Conservation (phyloP, 345 rosid species). For the Moricandia moricandioides region DNA sequence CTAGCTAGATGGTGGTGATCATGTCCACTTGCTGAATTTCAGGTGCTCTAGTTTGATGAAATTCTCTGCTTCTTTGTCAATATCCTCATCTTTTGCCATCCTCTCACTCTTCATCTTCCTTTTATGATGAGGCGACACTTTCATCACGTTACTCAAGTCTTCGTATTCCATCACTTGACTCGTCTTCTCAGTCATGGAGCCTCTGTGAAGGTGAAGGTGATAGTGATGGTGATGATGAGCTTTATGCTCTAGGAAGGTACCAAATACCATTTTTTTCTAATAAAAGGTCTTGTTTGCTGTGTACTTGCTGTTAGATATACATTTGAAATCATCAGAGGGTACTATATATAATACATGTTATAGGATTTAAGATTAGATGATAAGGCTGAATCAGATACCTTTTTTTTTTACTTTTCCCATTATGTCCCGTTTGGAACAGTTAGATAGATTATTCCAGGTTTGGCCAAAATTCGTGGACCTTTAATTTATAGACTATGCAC, state of each 20-base stretch:
- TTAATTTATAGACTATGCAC: background rate
- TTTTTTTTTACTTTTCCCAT: background rate
- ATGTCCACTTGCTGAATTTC: slow-evolving; percentile 37
- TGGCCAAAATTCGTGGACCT: slow-evolving; percentile 4
- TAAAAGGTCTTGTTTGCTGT: background rate
- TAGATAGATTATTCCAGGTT: background rate
- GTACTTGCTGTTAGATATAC: background rate
- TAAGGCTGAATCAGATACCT: slow-evolving; percentile 30
- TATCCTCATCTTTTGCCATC: slow-evolving; percentile 21
- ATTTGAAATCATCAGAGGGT: slow-evolving; percentile 1
- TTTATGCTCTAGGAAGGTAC: background rate
- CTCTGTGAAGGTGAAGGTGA: background rate
- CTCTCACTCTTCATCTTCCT: slow-evolving; percentile 26
- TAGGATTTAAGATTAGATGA: background rate
- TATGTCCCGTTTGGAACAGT: background rate
- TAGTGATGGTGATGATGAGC: background rate
- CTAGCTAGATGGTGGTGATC: slow-evolving; percentile 6
- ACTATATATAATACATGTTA: slow-evolving; percentile 1
- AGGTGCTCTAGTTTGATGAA: slow-evolving; percentile 56
- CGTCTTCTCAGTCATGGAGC: slow-evolving; percentile 10
- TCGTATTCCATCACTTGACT: slow-evolving; percentile 14
- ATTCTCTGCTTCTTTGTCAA: slow-evolving; percentile 55
- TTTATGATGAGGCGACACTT: slow-evolving; percentile 10
- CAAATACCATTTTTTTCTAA: background rate
- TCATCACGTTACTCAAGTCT: slow-evolving; percentile 10